Evolutionary conservation across 257 asterid genomes (phyloP), one percentile per base, ranked within the genome.

Genomic region (Ophiorrhiza pumila): DNA sequence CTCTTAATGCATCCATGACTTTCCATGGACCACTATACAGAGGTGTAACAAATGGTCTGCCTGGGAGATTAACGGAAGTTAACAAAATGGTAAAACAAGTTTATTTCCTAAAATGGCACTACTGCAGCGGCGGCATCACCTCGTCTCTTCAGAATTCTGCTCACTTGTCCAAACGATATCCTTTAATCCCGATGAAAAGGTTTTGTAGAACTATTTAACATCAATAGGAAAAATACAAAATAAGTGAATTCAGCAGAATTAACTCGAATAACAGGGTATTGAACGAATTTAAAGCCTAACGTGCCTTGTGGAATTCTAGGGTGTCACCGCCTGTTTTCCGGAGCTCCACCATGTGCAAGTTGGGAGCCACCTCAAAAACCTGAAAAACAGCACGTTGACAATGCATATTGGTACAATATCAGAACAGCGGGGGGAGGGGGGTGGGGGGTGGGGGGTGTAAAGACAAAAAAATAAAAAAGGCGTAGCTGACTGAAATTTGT

Each of bases 311-410:
- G 78, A 87, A 91, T 84, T 91, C 97, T 72, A 91, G 79, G 73
- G 97, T 87, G 81, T 91, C 97, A 12, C 97, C 97, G 14, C 93
- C 87, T 59, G 88, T 87, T 85, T 91, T 91, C 65, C 89, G 85
- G 55, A 91, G 93, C 87, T 91, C 96, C 69, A 91, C 97, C 87
- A 89, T 82, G 76, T 91, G 97, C 82, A 91, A 55, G 0, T 90
- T 83, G 61, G 97, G 97, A 68, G 96, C 97, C 77, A 91, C 92
- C 87, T 91, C 97, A 75, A 91, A 91, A 50, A 86, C 96, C 96
- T 90, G 81, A 55, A 71, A 76, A 78, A 57, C 58, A 76, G 59
- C 50, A 58, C 8, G 32, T 15, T 49, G 13, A 52, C 7, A 0
- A 53, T 25, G 45, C 31, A 0, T 17, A 43, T 31, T 17, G 41